phyloP scores from a whole-genome alignment of 1,284 basidiomycete genomes.

The Heterobasidion parviporum region DNA sequence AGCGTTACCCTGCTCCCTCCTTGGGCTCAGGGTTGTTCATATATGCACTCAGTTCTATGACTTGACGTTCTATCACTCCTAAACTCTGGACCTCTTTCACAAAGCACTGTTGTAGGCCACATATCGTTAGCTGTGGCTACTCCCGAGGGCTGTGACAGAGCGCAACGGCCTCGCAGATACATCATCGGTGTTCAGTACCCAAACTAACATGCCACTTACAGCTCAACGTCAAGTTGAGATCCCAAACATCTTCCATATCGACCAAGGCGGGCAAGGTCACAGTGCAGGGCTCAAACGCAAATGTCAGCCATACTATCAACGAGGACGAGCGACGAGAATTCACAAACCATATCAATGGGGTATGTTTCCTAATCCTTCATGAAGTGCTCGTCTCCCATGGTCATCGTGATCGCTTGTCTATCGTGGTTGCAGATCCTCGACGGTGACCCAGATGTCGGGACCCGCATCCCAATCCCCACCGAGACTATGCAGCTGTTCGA shows the following conservation, averaged over 20 bases:
- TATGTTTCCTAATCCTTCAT: slow-evolving; percentile 20
- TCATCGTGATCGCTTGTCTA: slow-evolving; percentile 4
- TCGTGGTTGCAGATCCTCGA: slow-evolving; percentile 64
- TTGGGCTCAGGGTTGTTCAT: too few relatives aligned
- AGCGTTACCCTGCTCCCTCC: too few relatives aligned
- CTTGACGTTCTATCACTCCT: too few relatives aligned
- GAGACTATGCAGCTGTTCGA: slow-evolving; percentile 99
- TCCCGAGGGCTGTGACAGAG: too few relatives aligned
- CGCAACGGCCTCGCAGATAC: background rate
- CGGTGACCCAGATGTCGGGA: slow-evolving; percentile 81
- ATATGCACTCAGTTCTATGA: too few relatives aligned
- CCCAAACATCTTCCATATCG: slow-evolving; percentile 50
- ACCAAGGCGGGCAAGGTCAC: slow-evolving; percentile 87
- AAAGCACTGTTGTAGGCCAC: too few relatives aligned
- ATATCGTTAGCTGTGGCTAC: too few relatives aligned
- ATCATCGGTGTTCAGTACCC: background rate
- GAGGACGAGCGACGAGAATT: slow-evolving; percentile 95
- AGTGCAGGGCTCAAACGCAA: slow-evolving; percentile 91
- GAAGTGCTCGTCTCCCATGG: slow-evolving; percentile 14
- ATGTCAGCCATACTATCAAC: slow-evolving; percentile 96
- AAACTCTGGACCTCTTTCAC: too few relatives aligned
- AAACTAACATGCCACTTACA: slow-evolving; percentile 18
- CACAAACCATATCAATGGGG: slow-evolving; percentile 95
- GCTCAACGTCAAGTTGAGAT: slow-evolving; percentile 78
- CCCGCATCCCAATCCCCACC: slow-evolving; percentile 89